These are phyloP conservation scores for Agaricus sinodeliciosus DNA, from an alignment of 768 basidiomycete species.

Conservation along the genomic window DNA sequence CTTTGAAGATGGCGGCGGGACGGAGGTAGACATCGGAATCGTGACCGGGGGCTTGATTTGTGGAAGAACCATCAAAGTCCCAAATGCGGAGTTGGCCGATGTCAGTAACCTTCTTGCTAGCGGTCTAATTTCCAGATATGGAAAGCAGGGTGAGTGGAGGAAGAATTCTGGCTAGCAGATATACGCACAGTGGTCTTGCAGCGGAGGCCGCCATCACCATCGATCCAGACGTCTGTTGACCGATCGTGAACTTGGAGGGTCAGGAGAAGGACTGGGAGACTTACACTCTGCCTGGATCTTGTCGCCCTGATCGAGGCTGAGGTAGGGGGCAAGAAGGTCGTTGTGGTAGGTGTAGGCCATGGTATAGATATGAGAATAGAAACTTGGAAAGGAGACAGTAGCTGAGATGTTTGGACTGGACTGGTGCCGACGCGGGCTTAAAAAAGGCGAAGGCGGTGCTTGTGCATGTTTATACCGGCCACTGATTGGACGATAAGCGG, in stretches of 20 bases:
- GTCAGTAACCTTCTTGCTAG: conserved; percentile 78
- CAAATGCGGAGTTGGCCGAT: conserved; percentile 91
- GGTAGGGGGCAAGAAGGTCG: conserved; percentile 86
- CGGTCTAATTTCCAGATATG: conserved; percentile 49
- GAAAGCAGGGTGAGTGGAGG: not conserved
- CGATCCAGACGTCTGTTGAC: conserved; percentile 89
- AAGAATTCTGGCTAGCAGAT: not conserved
- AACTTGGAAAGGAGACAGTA: conserved; percentile 10
- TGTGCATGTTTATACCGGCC: conserved; percentile 23
- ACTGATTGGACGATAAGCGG: conserved; percentile 42
- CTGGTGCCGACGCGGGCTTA: conserved; percentile 20
- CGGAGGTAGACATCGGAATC: conserved; percentile 99
- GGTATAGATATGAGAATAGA: conserved; percentile 12
- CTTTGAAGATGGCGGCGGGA: conserved; percentile 95
- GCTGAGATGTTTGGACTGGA: conserved; percentile 17
- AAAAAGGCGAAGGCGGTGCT: conserved; percentile 17
- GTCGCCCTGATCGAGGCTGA: conserved; percentile 83
- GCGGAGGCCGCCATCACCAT: conserved; percentile 89
- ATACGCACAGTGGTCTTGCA: conserved; percentile 87
- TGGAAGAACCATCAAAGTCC: conserved; percentile 99
- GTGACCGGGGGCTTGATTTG: conserved; percentile 91
- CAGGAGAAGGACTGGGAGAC: conserved; percentile 20
- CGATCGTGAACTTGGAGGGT: conserved; percentile 10
- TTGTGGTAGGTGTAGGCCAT: conserved; percentile 52
- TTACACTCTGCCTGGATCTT: conserved; percentile 93